These are phyloP conservation scores for Ophiocordyceps camponoti-leonardi DNA, from an alignment of 2,329 filamentous ascomycete species.

Conservation along the genomic window DNA sequence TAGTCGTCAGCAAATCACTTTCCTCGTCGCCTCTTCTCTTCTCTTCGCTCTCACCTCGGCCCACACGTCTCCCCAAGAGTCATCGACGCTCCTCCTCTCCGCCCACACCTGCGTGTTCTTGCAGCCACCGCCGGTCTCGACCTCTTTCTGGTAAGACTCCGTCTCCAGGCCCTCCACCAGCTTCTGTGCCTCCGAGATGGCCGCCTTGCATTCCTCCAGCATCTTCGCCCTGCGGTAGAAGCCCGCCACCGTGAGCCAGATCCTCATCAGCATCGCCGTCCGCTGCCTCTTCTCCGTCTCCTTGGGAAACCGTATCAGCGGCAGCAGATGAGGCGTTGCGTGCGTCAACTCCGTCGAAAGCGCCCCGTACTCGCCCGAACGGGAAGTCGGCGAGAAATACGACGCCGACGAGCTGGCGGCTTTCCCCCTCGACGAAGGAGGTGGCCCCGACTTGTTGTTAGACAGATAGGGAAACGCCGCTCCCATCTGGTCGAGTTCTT, in stretches of 20 bases:
- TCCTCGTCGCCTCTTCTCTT: neutral
- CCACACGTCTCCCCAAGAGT: slow-evolving; percentile 70
- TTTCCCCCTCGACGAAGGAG: slow-evolving; percentile 21
- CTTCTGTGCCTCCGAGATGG: slow-evolving; percentile 65
- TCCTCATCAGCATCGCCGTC: slow-evolving; percentile 44
- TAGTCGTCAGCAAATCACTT: neutral
- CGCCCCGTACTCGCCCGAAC: slow-evolving; percentile 21
- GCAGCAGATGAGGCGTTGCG: slow-evolving; percentile 28
- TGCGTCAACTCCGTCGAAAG: slow-evolving; percentile 21
- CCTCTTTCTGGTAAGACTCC: slow-evolving; percentile 44
- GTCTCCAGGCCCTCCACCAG: slow-evolving; percentile 55
- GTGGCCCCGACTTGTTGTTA: slow-evolving; percentile 20
- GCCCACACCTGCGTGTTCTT: slow-evolving; percentile 53
- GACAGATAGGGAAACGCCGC: slow-evolving; percentile 14
- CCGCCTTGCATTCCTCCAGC: slow-evolving; percentile 63
- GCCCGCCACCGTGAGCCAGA: slow-evolving; percentile 82
- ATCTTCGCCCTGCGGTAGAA: slow-evolving; percentile 73
- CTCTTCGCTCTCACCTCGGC: slow-evolving; percentile 45
- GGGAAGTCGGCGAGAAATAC: slow-evolving; percentile 22
- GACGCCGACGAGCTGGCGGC: slow-evolving; percentile 26
- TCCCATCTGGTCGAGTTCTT: slow-evolving; percentile 23
- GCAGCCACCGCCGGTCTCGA: slow-evolving; percentile 44
- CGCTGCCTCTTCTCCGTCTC: slow-evolving; percentile 33
- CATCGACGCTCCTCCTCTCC: slow-evolving; percentile 63
- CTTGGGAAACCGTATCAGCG: slow-evolving; percentile 35